These are phyloP conservation scores for Calcarisporium arbuscula DNA, from an alignment of 2,329 filamentous ascomycete species.

Conservation along the genomic window DNA sequence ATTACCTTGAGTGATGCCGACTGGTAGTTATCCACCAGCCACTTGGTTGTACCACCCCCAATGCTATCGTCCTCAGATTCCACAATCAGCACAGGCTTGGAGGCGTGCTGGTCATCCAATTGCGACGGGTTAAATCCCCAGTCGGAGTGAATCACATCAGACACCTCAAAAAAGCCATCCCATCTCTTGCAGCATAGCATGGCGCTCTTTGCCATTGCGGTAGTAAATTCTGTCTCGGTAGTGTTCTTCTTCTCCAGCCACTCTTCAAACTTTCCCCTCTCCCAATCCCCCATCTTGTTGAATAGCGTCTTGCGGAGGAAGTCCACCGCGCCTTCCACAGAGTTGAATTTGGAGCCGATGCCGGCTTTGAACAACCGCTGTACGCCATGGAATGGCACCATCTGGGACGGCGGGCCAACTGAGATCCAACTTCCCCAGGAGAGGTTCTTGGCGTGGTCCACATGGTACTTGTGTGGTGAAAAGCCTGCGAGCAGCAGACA, in stretches of 20 bases:
- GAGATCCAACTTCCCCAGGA: constrained; percentile 15
- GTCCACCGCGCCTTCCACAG: constrained; percentile 9
- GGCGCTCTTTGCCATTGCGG: constrained; percentile 6
- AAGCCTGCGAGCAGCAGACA: constrained; percentile 14
- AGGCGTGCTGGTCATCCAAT: constrained; percentile 12
- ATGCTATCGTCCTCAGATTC: constrained; percentile 10
- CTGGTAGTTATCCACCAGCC: constrained; percentile 14
- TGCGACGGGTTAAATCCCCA: constrained; percentile 15
- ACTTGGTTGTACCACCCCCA: constrained; percentile 13
- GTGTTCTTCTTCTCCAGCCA: constrained; percentile 6
- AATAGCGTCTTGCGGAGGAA: constrained; percentile 11
- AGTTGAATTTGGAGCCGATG: constrained; percentile 8
- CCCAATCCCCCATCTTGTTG: constrained; percentile 10
- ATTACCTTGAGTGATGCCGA: constrained; percentile 8
- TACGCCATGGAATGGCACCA: constrained; percentile 11
- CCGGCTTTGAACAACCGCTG: constrained; percentile 10
- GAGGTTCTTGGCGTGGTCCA: constrained; percentile 9
- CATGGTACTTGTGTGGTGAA: constrained; percentile 14
- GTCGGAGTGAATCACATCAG: constrained; percentile 16
- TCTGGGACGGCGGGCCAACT: constrained; percentile 10
- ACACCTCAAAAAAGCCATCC: constrained; percentile 18
- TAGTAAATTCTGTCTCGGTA: constrained; percentile 9
- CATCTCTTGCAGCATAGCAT: constrained; percentile 12
- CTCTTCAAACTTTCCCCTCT: constrained; percentile 5
- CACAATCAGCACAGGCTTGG: constrained; percentile 13